Conservation (phyloP, 805 yeast species). For the Monosporozyma aerobia region DNA sequence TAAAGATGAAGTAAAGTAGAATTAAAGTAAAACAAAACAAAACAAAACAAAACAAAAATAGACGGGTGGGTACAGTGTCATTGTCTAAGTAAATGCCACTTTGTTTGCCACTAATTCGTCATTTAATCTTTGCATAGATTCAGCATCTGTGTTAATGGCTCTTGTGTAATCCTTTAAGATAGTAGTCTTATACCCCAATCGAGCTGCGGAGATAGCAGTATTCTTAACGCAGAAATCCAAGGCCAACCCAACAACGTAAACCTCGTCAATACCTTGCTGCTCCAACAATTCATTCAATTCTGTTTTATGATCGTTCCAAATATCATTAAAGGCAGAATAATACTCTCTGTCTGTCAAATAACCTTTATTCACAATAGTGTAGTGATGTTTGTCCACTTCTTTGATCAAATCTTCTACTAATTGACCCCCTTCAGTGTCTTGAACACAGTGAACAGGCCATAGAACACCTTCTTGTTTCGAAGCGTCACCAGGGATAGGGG, state of each 20-base stretch:
- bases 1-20: too few species aligned
- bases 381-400: constrained; percentile 28
- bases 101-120: constrained; percentile 16
- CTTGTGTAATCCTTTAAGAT: constrained; percentile 50
- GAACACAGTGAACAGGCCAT: constrained; percentile 93
- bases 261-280: constrained; percentile 42
- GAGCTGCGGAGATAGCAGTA: constrained; percentile 62
- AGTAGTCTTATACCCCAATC: constrained; percentile 51
- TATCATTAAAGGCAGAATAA: constrained; percentile 79
- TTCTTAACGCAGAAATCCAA: constrained; percentile 77
- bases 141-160: constrained; percentile 43
- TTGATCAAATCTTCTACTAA: constrained; percentile 33
- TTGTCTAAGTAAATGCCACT: constrained; percentile 4
- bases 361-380: constrained; percentile 57
- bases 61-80: neutral
- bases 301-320: constrained; percentile 65
- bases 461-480: constrained; percentile 37
- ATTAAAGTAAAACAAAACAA: neutral
- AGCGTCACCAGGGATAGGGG: constrained; percentile 36
- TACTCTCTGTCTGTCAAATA: constrained; percentile 64
- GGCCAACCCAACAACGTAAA: constrained; percentile 74
- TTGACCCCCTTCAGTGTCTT: constrained; percentile 55
- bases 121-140: constrained; percentile 11
- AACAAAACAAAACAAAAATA: neutral
- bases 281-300: constrained; percentile 46